These are phyloP conservation scores for Populus trichocarpa DNA, from an alignment of 441 rosid genomes.

Conservation along the genomic window DNA sequence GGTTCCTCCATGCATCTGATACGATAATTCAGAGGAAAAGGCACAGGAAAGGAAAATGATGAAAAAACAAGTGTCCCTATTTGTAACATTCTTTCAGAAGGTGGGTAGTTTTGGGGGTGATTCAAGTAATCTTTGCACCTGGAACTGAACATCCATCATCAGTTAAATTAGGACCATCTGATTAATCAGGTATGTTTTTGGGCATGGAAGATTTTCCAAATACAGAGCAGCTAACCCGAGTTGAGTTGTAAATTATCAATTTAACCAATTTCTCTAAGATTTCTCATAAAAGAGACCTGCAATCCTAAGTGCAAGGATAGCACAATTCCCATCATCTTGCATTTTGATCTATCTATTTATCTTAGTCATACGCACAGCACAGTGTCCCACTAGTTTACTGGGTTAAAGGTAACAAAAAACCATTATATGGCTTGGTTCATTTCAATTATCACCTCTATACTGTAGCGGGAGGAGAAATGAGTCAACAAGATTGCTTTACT, in stretches of 20 bases:
- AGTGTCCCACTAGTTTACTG: not conserved
- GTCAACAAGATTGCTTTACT: conserved; percentile 71
- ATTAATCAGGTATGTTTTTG: no score
- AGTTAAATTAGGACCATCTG: no score
- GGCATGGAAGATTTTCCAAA: not conserved
- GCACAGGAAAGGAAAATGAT: not conserved
- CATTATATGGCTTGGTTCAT: conserved; percentile 2
- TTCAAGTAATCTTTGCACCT: not conserved
- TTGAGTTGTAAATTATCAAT: not conserved
- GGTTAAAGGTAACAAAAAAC: not conserved
- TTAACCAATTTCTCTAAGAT: not conserved
- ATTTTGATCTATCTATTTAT: not conserved
- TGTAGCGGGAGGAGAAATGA: conserved; percentile 90
- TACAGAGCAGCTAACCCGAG: not conserved
- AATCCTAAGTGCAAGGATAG: not conserved
- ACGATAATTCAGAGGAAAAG: not conserved
- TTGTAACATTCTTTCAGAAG: not conserved
- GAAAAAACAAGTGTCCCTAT: not conserved
- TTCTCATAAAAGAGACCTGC: not conserved
- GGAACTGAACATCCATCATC: not conserved
- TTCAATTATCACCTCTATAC: conserved; percentile 54
- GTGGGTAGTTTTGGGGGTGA: not conserved
- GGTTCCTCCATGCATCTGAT: not conserved
- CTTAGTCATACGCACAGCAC: not conserved
- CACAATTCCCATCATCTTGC: not conserved